Evolutionary conservation across 306 rosid species (phyloP).

Genomic region (Erythrophleum fordii): DNA sequence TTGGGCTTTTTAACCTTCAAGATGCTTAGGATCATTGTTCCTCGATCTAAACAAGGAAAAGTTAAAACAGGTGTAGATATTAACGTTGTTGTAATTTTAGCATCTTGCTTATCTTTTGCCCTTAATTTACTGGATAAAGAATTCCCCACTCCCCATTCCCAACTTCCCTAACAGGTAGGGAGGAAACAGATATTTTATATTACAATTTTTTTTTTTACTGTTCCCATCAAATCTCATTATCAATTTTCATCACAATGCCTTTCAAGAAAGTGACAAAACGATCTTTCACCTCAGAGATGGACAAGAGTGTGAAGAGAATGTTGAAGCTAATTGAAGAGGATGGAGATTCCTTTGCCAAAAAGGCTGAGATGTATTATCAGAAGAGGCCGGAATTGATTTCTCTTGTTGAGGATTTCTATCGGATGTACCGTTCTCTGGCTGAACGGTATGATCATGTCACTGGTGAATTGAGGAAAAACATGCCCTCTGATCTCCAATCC

Average conservation of each 20-base stretch:
- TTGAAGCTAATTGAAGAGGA: conserved; percentile 92
- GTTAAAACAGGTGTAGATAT: neutral
- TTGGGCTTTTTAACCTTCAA: neutral
- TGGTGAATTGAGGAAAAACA: conserved; percentile 1
- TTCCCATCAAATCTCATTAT: neutral
- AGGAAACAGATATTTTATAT: neutral
- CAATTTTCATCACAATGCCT: neutral
- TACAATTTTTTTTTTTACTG: neutral
- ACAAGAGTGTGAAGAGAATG: conserved; percentile 38
- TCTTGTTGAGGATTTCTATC: conserved; percentile 19
- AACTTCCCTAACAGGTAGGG: neutral
- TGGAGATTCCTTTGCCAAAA: conserved; percentile 40
- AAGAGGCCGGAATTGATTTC: conserved; percentile 64
- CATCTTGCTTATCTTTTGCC: neutral
- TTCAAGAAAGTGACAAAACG: conserved; percentile 1
- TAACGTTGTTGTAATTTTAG: conserved; percentile 6
- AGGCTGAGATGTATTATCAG: conserved; percentile 77
- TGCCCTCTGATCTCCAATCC: conserved; percentile 15
- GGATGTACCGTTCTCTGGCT: conserved; percentile 20
- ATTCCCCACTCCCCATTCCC: neutral
- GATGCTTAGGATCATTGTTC: neutral
- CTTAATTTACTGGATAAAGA: neutral
- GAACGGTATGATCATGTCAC: conserved; percentile 25
- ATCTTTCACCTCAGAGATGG: conserved; percentile 56
- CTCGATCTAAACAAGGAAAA: neutral